These are phyloP conservation scores for Cladosporium halotolerans DNA, from an alignment of 2,329 filamentous ascomycete species.

Conservation along the genomic window DNA sequence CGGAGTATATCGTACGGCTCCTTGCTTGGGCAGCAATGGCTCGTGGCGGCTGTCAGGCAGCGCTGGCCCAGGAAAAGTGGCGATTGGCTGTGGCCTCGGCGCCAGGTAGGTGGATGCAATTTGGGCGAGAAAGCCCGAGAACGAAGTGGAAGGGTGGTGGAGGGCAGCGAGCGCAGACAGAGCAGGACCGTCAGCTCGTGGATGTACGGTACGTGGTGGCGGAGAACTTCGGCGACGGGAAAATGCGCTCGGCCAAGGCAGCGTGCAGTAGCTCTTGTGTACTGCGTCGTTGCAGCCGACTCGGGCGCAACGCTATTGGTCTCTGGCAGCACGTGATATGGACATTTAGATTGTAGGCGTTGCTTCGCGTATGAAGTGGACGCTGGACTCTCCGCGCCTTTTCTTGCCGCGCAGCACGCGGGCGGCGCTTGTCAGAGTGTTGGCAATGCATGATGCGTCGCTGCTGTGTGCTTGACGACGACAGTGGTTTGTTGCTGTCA, in stretches of 20 bases:
- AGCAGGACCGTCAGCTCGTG: not conserved
- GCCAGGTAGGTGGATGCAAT: not conserved
- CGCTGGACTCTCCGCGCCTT: not conserved
- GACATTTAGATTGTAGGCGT: not conserved
- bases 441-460: no score
- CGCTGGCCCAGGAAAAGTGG: constrained; percentile 2
- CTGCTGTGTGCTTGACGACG: no score
- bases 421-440: no score
- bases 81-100: constrained; percentile 2
- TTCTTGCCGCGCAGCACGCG: no score
- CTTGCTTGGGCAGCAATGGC: constrained; percentile 12
- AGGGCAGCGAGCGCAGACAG: not conserved
- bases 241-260: not conserved
- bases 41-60: constrained; percentile 10
- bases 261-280: not conserved
- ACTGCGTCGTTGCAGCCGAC: not conserved
- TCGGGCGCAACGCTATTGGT: not conserved
- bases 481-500: no score
- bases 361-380: not conserved
- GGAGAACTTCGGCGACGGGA: constrained; percentile 9
- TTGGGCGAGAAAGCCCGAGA: constrained; percentile 1
- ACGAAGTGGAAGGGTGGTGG: not conserved
- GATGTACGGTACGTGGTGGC: not conserved
- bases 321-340: not conserved
- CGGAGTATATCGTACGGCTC: constrained; percentile 8